Base-by-base conservation (phyloP, 2,329 filamentous ascomycete species). In the Nothophoma quercina region DNA sequence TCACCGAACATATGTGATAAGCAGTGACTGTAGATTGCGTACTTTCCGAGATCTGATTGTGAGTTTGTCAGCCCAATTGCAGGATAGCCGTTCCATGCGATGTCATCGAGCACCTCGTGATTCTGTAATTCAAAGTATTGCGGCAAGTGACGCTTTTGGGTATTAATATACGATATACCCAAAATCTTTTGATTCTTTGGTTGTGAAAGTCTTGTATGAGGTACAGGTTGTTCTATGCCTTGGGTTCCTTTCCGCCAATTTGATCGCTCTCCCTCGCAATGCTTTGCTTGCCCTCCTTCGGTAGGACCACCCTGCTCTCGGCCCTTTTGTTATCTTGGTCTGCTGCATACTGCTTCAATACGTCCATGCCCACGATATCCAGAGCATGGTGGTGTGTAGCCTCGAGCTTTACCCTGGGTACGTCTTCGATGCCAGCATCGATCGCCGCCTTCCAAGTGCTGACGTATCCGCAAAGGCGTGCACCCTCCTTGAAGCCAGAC, bases 401-500 rank as follows among this genome's bases (percentile, higher is more conserved):
- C 18, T 79, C 77, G 22, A 84, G 59, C 33, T 79, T 79, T 9
- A 84, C 75, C 33, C 71, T 75, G 7, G 77, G 78, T 2, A 63
- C 55, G 12, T 63, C 64, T 1, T 58, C 39, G 5, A 60, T 56
- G 0, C 56, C 54, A 7, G 55, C 60, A 19, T 64, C 62, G 1
- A 56, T 51, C 8, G 62, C 58, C 62, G 85, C 81, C 61, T 81
- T 80, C 82, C 83, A 86, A 28, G 80, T 71, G 9, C 69, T 71
- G 0, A 82, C 83, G 59, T 84, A 85, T 4, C 87, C 71, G 64
- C 85, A 87, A 79, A 83, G 86, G 62, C 81, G 81, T 56, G 81
- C 82, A 4, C 84, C 84, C 5, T 75, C 79, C 19, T 75, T 80
- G 39, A 87, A 76, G 8, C 83, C 83, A 13, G 78, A 76, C 10